phyloP scores from a whole-genome alignment of 805 yeast genomes.

The Wickerhamomyces strasburgensis region DNA sequence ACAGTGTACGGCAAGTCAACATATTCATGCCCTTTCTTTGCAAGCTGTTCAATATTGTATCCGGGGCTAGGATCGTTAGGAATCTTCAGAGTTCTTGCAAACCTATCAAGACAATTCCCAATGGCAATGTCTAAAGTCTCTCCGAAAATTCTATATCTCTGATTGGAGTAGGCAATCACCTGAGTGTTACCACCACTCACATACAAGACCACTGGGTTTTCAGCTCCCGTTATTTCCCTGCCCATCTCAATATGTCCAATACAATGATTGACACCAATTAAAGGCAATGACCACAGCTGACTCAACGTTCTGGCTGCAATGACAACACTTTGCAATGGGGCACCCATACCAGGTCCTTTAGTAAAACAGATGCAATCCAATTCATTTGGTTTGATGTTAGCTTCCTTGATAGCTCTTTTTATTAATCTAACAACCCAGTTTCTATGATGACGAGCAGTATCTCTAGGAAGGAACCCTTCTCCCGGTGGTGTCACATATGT shows the following conservation, averaged over 20 bases:
- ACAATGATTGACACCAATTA: slow-evolving; percentile 96
- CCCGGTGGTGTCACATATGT: slow-evolving; percentile 97
- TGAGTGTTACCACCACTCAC: slow-evolving; percentile 99
- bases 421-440: slow-evolving; percentile 88
- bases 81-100: slow-evolving; percentile 85
- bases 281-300: slow-evolving; percentile 74
- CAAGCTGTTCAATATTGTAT: slow-evolving; percentile 91
- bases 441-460: slow-evolving; percentile 93
- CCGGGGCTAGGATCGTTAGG: slow-evolving; percentile 97
- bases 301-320: slow-evolving; percentile 85
- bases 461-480: slow-evolving; percentile 94
- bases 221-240: slow-evolving; percentile 94
- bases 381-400: slow-evolving; percentile 44
- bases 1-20: slow-evolving; percentile 92
- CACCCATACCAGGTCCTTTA: slow-evolving; percentile 99
- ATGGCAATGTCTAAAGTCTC: slow-evolving; percentile 97
- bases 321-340: slow-evolving; percentile 91
- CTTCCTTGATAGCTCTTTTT: slow-evolving; percentile 58
- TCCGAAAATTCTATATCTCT: slow-evolving; percentile 96
- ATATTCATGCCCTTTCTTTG: slow-evolving; percentile 54
- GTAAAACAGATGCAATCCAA: slow-evolving; percentile 87
- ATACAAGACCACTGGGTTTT: slow-evolving; percentile 93
- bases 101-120: slow-evolving; percentile 93
- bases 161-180: slow-evolving; percentile 92
- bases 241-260: slow-evolving; percentile 99